Conservation (phyloP, 2,329 filamentous ascomycete genomes). For the Pseudogymnoascus destructans region DNA sequence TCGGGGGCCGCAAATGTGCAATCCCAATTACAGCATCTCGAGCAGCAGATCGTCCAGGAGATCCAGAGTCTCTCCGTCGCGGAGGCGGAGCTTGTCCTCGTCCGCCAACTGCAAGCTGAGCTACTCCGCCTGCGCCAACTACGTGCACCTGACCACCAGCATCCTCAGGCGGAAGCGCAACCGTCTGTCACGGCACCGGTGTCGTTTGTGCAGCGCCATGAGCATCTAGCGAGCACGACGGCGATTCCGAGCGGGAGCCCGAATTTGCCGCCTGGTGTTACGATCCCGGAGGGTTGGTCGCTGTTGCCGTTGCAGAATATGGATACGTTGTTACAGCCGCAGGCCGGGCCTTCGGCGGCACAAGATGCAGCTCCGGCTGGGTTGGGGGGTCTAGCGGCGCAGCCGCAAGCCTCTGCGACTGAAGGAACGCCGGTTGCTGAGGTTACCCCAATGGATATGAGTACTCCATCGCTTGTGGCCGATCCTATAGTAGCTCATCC, state of each 20-base stretch:
- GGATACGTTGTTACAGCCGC: constrained; percentile 17
- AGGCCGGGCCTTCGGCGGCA: constrained; percentile 11
- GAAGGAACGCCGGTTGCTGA: background rate
- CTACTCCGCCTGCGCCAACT: constrained; percentile 26
- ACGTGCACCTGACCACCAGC: background rate
- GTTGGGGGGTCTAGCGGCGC: background rate
- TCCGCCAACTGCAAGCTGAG: constrained; percentile 56
- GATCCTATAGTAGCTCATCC: background rate
- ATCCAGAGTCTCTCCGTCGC: constrained; percentile 47
- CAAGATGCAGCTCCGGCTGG: background rate
- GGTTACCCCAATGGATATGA: background rate
- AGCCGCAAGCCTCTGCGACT: background rate
- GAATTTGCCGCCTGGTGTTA: constrained; percentile 50
- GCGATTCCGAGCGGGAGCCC: constrained; percentile 46
- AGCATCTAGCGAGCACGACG: constrained; percentile 32
- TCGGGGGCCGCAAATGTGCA: constrained; percentile 33
- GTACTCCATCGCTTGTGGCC: background rate
- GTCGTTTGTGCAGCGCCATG: constrained; percentile 32
- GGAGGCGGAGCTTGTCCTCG: constrained; percentile 53
- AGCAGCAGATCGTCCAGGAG: constrained; percentile 57
- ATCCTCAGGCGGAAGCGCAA: constrained; percentile 12
- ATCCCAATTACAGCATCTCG: constrained; percentile 49
- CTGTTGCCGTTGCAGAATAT: constrained; percentile 45
- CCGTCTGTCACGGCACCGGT: background rate
- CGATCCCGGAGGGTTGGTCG: constrained; percentile 52